phyloP scores from a whole-genome alignment of 106 monocot genomes.

The Amphibolis antarctica region DNA sequence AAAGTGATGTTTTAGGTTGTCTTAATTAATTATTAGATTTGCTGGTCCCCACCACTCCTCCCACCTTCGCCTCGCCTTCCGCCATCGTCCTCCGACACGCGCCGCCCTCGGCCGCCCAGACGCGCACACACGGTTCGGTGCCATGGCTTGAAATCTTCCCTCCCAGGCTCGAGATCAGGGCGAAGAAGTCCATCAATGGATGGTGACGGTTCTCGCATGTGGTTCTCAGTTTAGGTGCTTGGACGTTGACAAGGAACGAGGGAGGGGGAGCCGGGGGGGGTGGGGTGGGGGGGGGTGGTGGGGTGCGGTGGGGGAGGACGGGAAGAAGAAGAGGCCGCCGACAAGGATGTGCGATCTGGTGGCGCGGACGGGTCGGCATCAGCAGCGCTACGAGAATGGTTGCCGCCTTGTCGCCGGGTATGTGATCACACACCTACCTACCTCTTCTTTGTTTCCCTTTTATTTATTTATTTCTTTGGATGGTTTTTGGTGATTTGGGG shows the following conservation, averaged over 20 bases:
- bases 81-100: not conserved
- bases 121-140: no score
- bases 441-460: no score
- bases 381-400: constrained; percentile 14
- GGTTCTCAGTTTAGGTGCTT: not conserved
- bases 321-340: not conserved
- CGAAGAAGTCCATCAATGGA: not conserved
- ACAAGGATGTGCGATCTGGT: constrained; percentile 9
- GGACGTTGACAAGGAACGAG: no score
- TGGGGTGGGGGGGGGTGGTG: no score
- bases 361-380: constrained; percentile 12
- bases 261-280: no score
- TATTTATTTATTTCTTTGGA: no score
- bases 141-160: no score
- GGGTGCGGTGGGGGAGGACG: not conserved
- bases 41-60: not conserved
- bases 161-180: not conserved
- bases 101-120: not conserved
- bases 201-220: not conserved
- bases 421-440: not conserved
- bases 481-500: no score
- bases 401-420: constrained; percentile 13
- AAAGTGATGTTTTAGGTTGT: no score
- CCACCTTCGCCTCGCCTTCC: not conserved
- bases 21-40: not conserved